These are phyloP conservation scores for Populus simonii DNA, from an alignment of 345 rosid genomes.

Conservation along the genomic window DNA sequence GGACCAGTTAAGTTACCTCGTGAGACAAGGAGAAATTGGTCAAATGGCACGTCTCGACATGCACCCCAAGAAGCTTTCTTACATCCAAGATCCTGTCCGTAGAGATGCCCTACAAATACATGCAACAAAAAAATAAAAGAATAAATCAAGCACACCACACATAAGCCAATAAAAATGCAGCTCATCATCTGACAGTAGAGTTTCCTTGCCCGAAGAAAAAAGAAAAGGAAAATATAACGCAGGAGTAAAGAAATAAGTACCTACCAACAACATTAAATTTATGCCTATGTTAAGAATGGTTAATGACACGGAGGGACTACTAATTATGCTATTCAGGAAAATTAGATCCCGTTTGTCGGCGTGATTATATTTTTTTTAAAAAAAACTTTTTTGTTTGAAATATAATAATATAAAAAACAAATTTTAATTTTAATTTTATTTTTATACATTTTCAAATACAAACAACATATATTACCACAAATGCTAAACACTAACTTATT, in stretches of 20 bases:
- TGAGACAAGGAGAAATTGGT: slow-evolving; percentile 35
- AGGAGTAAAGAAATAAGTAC: background rate
- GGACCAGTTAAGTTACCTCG: slow-evolving; percentile 18
- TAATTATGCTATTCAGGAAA: too few species aligned
- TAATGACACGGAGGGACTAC: too few species aligned
- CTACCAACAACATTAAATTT: background rate
- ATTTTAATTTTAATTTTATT: too few species aligned
- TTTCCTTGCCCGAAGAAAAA: too few species aligned
- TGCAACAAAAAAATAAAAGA: background rate
- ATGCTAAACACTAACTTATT: background rate
- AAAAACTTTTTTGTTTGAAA: too few species aligned
- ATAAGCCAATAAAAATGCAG: background rate
- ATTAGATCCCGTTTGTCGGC: too few species aligned
- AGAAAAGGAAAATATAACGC: background rate
- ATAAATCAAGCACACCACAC: background rate
- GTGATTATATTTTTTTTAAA: too few species aligned
- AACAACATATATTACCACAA: too few species aligned
- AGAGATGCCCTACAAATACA: slow-evolving; percentile 24
- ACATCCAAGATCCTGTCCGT: slow-evolving; percentile 36
- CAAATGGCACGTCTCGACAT: slow-evolving; percentile 32
- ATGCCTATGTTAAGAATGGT: too few species aligned
- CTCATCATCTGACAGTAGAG: too few species aligned
- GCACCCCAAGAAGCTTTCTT: slow-evolving; percentile 30
- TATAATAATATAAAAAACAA: too few species aligned
- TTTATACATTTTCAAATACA: too few species aligned